phyloP scores from a whole-genome alignment of 768 basidiomycete genomes.

The Boletus edulis region DNA sequence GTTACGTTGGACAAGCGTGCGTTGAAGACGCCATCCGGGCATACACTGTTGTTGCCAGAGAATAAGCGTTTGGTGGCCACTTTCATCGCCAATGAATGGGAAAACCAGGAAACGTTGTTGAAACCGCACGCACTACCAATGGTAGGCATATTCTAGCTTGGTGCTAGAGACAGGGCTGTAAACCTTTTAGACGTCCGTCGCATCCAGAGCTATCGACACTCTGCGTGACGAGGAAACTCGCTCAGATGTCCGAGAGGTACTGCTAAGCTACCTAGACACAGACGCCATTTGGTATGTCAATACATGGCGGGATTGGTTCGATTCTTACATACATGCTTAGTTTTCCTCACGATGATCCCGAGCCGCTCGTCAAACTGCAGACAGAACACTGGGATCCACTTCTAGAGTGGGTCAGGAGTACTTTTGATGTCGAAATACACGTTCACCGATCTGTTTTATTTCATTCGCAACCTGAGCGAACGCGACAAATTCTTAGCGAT shows the following conservation, averaged over 20 bases:
- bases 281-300: slow-evolving; percentile 81
- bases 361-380: slow-evolving; percentile 74
- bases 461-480: slow-evolving; percentile 66
- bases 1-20: slow-evolving; percentile 81
- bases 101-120: slow-evolving; percentile 80
- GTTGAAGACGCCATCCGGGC: slow-evolving; percentile 88
- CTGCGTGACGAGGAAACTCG: slow-evolving; percentile 57
- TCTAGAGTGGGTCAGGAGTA: slow-evolving; percentile 69
- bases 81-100: slow-evolving; percentile 95
- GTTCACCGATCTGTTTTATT: slow-evolving; percentile 72
- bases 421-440: slow-evolving; percentile 64
- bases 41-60: slow-evolving; percentile 65
- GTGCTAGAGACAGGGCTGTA: slow-evolving; percentile 5
- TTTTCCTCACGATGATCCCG: slow-evolving; percentile 80
- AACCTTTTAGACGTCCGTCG: slow-evolving; percentile 74
- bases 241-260: slow-evolving; percentile 57
- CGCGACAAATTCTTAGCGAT: slow-evolving; percentile 54
- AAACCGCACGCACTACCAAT: slow-evolving; percentile 92
- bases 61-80: slow-evolving; percentile 73
- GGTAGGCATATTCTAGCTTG: slow-evolving; percentile 44
- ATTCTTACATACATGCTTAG: slow-evolving; percentile 36
- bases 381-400: slow-evolving; percentile 86
- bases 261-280: slow-evolving; percentile 88
- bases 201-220: slow-evolving; percentile 85
- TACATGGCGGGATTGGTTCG: background rate